phyloP scores from a whole-genome alignment of 129 eudicot species.

The Dittrichia graveolens region DNA sequence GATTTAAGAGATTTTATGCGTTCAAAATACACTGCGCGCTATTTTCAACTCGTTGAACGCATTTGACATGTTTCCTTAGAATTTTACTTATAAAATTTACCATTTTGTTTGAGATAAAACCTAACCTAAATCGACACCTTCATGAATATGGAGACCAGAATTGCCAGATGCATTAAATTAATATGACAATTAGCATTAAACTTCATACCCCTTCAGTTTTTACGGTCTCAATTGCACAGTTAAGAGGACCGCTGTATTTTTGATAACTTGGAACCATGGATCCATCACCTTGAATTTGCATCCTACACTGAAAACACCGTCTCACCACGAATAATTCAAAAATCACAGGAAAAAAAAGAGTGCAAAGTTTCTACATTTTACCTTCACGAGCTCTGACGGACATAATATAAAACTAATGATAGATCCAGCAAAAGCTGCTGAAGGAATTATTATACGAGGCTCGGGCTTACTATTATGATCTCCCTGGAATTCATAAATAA shows the following conservation, averaged over 20 bases:
- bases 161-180: background rate
- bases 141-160: background rate
- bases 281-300: conserved; percentile 94
- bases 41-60: background rate
- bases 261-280: conserved; percentile 55
- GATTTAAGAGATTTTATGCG: background rate
- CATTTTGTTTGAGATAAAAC: background rate
- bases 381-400: conserved; percentile 92
- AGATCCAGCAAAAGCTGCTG: conserved; percentile 84
- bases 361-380: conserved; percentile 24
- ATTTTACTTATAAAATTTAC: background rate
- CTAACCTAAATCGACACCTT: background rate
- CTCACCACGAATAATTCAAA: conserved; percentile 39
- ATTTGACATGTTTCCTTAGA: background rate
- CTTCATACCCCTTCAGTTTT: conserved; percentile 79
- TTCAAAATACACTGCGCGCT: background rate
- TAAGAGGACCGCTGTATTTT: conserved; percentile 70
- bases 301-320: conserved; percentile 81
- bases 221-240: conserved; percentile 80
- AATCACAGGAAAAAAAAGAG: conserved; percentile 14
- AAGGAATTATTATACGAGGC: conserved; percentile 60
- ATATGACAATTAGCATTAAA: background rate
- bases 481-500: conserved; percentile 49
- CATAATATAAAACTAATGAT: conserved; percentile 82
- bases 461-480: conserved; percentile 55